Evolutionary conservation across 192 early-diverging fungal genomes (phyloP).

Genomic region (Blastocladiella britannica): DNA sequence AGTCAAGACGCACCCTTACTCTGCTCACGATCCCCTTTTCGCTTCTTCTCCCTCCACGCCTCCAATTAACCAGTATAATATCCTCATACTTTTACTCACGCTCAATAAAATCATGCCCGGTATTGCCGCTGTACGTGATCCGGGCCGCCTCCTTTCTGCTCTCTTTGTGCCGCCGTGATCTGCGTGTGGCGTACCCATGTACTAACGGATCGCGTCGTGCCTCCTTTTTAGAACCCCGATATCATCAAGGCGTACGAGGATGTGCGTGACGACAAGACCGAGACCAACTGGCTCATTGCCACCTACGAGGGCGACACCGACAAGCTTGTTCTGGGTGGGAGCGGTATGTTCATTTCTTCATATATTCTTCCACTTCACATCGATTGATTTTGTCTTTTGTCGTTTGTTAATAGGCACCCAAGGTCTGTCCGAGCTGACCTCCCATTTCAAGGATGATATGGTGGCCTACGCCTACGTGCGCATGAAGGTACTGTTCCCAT

Average conservation of each 20-base stretch:
- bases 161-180: too few relatives aligned
- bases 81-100: too few relatives aligned
- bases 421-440: slow-evolving; percentile 40
- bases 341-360: slow-evolving; percentile 8
- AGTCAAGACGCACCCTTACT: too few relatives aligned
- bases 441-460: slow-evolving; percentile 31
- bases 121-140: too few relatives aligned
- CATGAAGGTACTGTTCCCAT: slow-evolving; percentile 39
- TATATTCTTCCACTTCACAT: slow-evolving; percentile 5
- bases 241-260: slow-evolving; percentile 26
- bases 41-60: too few relatives aligned
- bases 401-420: slow-evolving; percentile 13
- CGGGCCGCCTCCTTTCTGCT: too few relatives aligned
- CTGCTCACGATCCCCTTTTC: too few relatives aligned
- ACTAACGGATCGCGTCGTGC: too few relatives aligned
- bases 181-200: too few relatives aligned
- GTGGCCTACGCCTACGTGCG: slow-evolving; percentile 67
- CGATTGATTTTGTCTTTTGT: slow-evolving; percentile 4
- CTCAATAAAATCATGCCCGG: too few relatives aligned
- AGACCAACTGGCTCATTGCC: slow-evolving; percentile 39
- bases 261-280: slow-evolving; percentile 29
- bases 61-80: too few relatives aligned
- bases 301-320: slow-evolving; percentile 18
- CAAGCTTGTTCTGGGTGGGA: slow-evolving; percentile 16
- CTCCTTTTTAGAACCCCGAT: slow-evolving; percentile 20